Base-by-base conservation (phyloP, 352 stramenopile species). In the Phytophthora nicotianae region DNA sequence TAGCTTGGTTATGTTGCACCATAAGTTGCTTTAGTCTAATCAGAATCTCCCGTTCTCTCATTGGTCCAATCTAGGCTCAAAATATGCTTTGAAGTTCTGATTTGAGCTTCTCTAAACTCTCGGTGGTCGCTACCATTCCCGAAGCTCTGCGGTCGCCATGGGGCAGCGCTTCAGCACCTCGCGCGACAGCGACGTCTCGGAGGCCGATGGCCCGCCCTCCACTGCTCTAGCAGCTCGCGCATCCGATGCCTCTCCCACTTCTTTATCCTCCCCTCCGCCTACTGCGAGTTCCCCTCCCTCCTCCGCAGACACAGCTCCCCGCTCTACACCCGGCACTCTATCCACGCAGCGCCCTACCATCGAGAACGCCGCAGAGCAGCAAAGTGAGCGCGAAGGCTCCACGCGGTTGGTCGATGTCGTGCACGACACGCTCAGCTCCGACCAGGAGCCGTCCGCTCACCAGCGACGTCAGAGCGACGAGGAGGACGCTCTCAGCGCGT, bases 121-220 rank as follows among this genome's bases (percentile, higher is more conserved):
- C 33, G 33, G 33, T 43, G 37, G 37, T 11, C 32, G 5, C 32
- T n/a, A 38, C n/a, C 32, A 38, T 38, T 38, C 32, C 32, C 32
- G 8, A 35, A 35, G 29, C 29, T 35, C 29, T 43, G 8, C 17
- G 37, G 37, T 26, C 29, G 32, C n/a, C 3, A 83, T 83, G 74
- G 74, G 74, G 19, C 74, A 80, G 49, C 63, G 58, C 42, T 52
- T 68, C 0, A 79, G 63, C 50, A 70, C 60, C 1, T 27, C 61
- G 33, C 66, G 62, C 21, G 58, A 66, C 4, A 77, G 72, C 53
- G 70, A 76, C 55, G 52, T 35, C 45, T 51, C 27, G 4, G 24
- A 52, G 23, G 35, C 4, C 35, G 48, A 51, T 9, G 46, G 16
- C 9, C 21, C 35, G 17, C 23, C 21, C 37, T 29, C 42, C 11